Base-by-base conservation (phyloP, 139 green algal genomes). In the Haematococcus lacustris region DNA sequence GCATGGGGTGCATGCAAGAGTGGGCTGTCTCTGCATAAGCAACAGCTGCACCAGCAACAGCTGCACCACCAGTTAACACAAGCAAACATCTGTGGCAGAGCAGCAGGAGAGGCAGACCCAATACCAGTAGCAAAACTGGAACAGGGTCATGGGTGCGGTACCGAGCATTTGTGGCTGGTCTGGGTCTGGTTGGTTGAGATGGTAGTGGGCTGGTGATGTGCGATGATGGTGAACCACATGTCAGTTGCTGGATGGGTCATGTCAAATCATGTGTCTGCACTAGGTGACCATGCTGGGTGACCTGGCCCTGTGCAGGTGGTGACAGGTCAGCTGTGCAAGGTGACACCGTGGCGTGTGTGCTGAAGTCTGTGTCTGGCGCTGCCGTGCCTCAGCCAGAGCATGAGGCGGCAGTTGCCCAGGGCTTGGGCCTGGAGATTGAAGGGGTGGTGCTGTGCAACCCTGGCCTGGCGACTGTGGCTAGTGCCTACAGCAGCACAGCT, bases 361-460 rank as follows among this genome's bases (percentile, higher is more conserved):
- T 5, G 9, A 25, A 63, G 33, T 37, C 32, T 37, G 51, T 39
- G 35, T 35, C 30, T 37, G 21, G 34, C 2, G 63, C 35, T 30
- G 21, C 34, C 3, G 34, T 69, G 63, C 63, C 63, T 3, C 35
- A 33, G 34, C 63, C 63, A 4, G 63, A 13, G 2, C 63, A 69
- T 25, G 9, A 47, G 63, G 34, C 34, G 3, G 63, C 63, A 13
- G 63, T 69, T 7, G 38, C 35, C 2, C 37, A 13, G 28, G 63
- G 63, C 35, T 51, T 51, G 35, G 63, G 51, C 3, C 30, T 69
- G 63, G 63, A 51, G 34, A 51, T 69, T 38, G n/a, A 59, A 32
- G 40, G 39, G 35, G 38, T 51, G 38, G 23, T 51, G 2, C 6
- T 7, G 21, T 28, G 57, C 64, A 3, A 4, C 37, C 7, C 26